phyloP scores from a whole-genome alignment of 345 rosid genomes.

The Pistacia atlantica region DNA sequence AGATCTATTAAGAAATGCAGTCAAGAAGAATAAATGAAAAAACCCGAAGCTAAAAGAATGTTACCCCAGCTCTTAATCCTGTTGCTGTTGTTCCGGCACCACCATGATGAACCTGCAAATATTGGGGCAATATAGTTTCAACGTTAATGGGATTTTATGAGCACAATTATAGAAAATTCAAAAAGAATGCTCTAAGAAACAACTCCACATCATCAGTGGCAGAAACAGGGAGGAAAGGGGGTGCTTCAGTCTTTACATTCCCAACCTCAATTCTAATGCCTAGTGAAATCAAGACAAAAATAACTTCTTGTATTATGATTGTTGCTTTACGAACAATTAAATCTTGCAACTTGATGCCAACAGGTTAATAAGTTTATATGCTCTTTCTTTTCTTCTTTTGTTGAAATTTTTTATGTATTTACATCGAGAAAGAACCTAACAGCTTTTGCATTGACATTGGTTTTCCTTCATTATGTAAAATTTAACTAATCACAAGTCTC shows the following conservation, averaged over 20 bases:
- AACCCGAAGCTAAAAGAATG: background rate
- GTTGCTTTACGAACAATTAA: background rate
- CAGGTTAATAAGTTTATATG: background rate
- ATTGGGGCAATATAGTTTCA: conserved; percentile 13
- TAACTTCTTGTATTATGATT: background rate
- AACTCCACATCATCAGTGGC: background rate
- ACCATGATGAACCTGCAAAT: conserved; percentile 89
- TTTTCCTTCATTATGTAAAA: background rate
- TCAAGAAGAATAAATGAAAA: background rate
- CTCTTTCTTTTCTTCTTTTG: background rate
- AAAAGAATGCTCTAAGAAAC: conserved; percentile 3
- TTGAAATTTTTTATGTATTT: background rate
- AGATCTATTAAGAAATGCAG: conserved; percentile 3
- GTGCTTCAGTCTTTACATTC: background rate
- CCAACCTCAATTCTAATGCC: background rate
- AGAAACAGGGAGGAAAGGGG: background rate
- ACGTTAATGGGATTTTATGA: conserved; percentile 3
- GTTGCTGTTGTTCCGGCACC: conserved; percentile 99
- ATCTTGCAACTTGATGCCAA: background rate
- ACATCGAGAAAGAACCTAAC: background rate
- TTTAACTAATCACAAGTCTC: background rate
- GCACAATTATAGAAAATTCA: conserved; percentile 9
- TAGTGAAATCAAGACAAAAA: background rate
- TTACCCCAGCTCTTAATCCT: conserved; percentile 95
- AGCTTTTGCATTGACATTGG: background rate